Evolutionary conservation across 164 flowering plant genomes (phyloP).

Genomic region (Saururus chinensis): DNA sequence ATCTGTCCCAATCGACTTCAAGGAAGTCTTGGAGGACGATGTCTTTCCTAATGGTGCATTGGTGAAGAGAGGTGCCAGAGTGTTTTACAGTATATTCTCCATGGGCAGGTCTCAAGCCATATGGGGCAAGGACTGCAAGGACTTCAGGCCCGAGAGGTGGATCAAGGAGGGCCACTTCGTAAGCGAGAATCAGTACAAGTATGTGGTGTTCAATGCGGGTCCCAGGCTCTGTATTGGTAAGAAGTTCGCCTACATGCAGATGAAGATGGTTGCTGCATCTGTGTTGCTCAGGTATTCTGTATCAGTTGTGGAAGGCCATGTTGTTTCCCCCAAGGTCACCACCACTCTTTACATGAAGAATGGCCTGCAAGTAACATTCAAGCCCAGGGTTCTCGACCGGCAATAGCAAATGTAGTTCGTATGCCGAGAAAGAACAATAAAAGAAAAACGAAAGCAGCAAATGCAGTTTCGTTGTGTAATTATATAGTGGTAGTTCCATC

Average conservation of each 20-base stretch:
- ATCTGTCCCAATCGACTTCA: conserved; percentile 30
- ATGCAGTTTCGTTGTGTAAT: too few species aligned
- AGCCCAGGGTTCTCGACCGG: neutral
- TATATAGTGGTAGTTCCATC: too few species aligned
- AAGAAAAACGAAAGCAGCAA: too few species aligned
- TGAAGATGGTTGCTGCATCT: conserved; percentile 31
- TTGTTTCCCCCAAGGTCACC: conserved; percentile 15
- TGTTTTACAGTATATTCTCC: conserved; percentile 16
- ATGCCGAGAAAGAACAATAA: too few species aligned
- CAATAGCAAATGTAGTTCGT: too few species aligned
- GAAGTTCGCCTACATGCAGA: conserved; percentile 23
- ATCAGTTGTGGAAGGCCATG: conserved; percentile 22
- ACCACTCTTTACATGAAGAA: conserved; percentile 31
- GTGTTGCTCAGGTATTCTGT: conserved; percentile 20
- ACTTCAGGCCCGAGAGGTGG: conserved; percentile 55
- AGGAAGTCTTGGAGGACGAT: conserved; percentile 13
- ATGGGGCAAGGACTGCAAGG: conserved; percentile 44
- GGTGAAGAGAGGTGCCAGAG: conserved; percentile 13
- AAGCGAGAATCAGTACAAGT: conserved; percentile 26
- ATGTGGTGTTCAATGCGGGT: conserved; percentile 31
- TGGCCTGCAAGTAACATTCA: conserved; percentile 24
- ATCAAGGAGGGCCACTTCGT: conserved; percentile 17
- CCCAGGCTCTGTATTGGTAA: conserved; percentile 42
- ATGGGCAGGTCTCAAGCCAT: conserved; percentile 32
- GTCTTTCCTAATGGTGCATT: conserved; percentile 31